Percentiles rank a stretch among this genome's conserved stretches.
Conservation (phyloP, 2,329 filamentous ascomycete species). For the Curvularia sp. region DNA sequence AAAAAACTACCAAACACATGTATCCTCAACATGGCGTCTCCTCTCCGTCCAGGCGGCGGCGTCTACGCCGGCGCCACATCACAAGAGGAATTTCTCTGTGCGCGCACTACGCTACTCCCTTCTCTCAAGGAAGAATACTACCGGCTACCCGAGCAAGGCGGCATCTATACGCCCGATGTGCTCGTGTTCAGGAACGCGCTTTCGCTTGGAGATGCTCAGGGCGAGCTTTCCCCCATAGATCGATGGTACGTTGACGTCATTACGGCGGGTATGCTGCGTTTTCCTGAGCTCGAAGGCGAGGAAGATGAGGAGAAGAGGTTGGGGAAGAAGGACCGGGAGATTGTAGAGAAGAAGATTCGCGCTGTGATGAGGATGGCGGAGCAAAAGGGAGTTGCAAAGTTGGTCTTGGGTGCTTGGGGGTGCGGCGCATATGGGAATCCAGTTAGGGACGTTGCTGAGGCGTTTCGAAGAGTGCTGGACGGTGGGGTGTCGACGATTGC, state of each 20-base stretch:
- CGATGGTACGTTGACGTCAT: conserved; percentile 67
- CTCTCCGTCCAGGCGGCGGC: conserved; percentile 67
- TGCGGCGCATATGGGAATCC: conserved; percentile 71
- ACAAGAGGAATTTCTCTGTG: conserved; percentile 69
- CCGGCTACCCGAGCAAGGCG: conserved; percentile 65
- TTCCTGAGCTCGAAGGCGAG: conserved; percentile 59
- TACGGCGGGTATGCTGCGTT: conserved; percentile 65
- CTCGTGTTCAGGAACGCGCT: conserved; percentile 61
- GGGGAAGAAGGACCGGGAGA: conserved; percentile 58
- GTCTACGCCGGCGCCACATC: conserved; percentile 66
- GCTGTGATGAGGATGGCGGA: conserved; percentile 62
- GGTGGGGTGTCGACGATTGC: not conserved
- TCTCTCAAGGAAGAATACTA: conserved; percentile 67
- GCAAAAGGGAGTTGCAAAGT: conserved; percentile 53
- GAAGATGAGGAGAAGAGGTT: conserved; percentile 50
- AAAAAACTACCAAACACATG: conserved; percentile 54
- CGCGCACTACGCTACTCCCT: conserved; percentile 66
- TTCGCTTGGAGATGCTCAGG: conserved; percentile 42
- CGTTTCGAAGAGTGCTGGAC: conserved; percentile 57
- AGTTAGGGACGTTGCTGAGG: conserved; percentile 63
- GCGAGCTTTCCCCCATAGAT: conserved; percentile 56
- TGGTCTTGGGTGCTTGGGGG: conserved; percentile 71
- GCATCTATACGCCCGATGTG: conserved; percentile 65
- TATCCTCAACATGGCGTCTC: conserved; percentile 70
- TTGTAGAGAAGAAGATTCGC: conserved; percentile 64